Percentiles rank a stretch among this genome's conserved stretches.
phyloP scores from a whole-genome alignment of 208 protist species.

The Wallacemonas sp. region DNA sequence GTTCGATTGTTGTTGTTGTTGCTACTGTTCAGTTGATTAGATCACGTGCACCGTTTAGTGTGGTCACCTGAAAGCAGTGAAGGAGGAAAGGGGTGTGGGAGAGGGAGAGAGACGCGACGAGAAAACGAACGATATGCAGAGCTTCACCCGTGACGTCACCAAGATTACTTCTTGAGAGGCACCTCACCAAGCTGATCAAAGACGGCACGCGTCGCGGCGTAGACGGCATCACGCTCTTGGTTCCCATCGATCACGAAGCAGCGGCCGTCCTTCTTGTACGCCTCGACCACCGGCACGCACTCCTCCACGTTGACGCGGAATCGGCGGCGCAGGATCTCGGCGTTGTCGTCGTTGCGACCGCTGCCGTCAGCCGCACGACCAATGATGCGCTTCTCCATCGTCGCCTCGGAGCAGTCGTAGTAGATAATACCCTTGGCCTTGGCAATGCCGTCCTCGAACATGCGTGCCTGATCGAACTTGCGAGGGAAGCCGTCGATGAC shows the following conservation, averaged over 20 bases:
- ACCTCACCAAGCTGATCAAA: constrained; percentile 56
- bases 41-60: too few species aligned
- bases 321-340: constrained; percentile 66
- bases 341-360: constrained; percentile 76
- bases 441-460: constrained; percentile 84
- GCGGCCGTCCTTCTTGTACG: constrained; percentile 62
- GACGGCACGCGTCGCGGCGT: constrained; percentile 46
- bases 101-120: neutral
- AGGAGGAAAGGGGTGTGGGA: too few species aligned
- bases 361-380: constrained; percentile 30
- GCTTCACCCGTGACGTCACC: neutral
- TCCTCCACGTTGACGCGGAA: constrained; percentile 80
- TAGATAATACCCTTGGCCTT: constrained; percentile 66
- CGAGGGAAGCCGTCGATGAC: constrained; percentile 91
- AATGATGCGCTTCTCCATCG: constrained; percentile 75
- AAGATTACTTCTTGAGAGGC: constrained; percentile 15
- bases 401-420: constrained; percentile 77
- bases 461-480: constrained; percentile 79
- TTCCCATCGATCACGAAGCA: constrained; percentile 74
- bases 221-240: constrained; percentile 62
- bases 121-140: neutral
- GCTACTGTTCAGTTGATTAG: too few species aligned
- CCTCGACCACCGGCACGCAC: constrained; percentile 85
- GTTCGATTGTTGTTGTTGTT: too few species aligned
- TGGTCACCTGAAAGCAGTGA: too few species aligned